Evolutionary conservation across 2,329 filamentous ascomycete species (phyloP).

Genomic region (Microcyclospora tardicrescens): DNA sequence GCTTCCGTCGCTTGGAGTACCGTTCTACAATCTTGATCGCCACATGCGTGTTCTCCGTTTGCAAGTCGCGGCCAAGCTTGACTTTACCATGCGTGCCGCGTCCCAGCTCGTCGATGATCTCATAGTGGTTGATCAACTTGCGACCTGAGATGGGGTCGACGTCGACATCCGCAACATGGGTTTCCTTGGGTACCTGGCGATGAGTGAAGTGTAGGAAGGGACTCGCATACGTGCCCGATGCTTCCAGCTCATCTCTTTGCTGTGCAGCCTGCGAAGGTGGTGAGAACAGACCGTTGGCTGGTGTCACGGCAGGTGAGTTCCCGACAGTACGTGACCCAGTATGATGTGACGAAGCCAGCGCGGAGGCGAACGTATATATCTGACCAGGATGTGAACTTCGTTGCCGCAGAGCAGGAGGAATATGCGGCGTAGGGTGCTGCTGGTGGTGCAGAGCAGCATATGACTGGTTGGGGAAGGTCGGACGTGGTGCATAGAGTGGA

Average conservation of each 20-base stretch:
- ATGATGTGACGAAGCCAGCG: slow-evolving; percentile 28
- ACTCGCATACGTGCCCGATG: slow-evolving; percentile 33
- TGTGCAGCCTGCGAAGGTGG: slow-evolving; percentile 17
- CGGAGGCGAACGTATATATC: slow-evolving; percentile 28
- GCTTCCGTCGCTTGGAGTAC: slow-evolving; percentile 80
- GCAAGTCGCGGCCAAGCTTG: slow-evolving; percentile 74
- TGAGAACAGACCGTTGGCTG: slow-evolving; percentile 32
- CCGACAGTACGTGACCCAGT: slow-evolving; percentile 30
- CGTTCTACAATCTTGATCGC: slow-evolving; percentile 98
- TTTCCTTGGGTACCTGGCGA: slow-evolving; percentile 42
- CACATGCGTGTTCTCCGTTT: slow-evolving; percentile 56
- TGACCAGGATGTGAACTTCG: slow-evolving; percentile 30
- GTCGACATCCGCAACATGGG: slow-evolving; percentile 82
- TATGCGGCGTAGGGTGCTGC: slow-evolving; percentile 26
- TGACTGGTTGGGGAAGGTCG: slow-evolving; percentile 36
- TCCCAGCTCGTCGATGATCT: slow-evolving; percentile 91
- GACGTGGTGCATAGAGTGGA: slow-evolving; percentile 25
- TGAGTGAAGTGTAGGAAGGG: slow-evolving; percentile 39
- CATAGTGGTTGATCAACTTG: slow-evolving; percentile 95
- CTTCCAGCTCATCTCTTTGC: slow-evolving; percentile 19
- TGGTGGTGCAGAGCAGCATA: slow-evolving; percentile 37
- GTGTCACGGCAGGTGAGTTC: slow-evolving; percentile 35
- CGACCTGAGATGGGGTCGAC: slow-evolving; percentile 78
- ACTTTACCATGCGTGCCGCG: slow-evolving; percentile 96
- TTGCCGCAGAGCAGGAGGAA: slow-evolving; percentile 28